These are phyloP conservation scores for Colletotrichum costaricense DNA, from an alignment of 2,329 filamentous ascomycete genomes.

Conservation along the genomic window DNA sequence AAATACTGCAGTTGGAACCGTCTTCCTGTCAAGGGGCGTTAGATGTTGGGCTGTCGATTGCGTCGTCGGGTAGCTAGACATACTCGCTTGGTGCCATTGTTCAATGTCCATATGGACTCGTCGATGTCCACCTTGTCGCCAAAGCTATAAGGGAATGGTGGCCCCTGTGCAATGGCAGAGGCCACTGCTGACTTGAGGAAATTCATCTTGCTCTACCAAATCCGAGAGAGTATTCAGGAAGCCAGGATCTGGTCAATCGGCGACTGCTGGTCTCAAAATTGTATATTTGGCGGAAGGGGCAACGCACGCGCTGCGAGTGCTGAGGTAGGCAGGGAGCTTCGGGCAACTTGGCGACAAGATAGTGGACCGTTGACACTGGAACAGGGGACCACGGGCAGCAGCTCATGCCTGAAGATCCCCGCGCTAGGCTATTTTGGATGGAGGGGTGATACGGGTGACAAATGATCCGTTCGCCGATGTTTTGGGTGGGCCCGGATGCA, in stretches of 20 bases:
- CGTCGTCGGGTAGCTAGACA: slow-evolving; percentile 38
- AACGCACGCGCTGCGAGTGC: slow-evolving; percentile 28
- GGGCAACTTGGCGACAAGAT: slow-evolving; percentile 34
- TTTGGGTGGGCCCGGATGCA: slow-evolving; percentile 6
- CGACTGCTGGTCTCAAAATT: slow-evolving; percentile 6
- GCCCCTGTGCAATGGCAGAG: slow-evolving; percentile 94
- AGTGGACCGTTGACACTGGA: slow-evolving; percentile 17
- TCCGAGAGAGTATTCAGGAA: neutral
- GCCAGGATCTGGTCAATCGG: neutral
- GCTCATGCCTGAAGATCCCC: slow-evolving; percentile 27
- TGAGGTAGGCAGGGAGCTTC: slow-evolving; percentile 9
- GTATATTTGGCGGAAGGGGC: slow-evolving; percentile 21
- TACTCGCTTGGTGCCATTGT: slow-evolving; percentile 94
- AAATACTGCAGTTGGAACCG: slow-evolving; percentile 93
- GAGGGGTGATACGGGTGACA: slow-evolving; percentile 30
- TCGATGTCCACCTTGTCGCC: slow-evolving; percentile 93
- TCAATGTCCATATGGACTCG: slow-evolving; percentile 94
- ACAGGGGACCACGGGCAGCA: slow-evolving; percentile 15
- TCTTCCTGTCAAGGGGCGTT: slow-evolving; percentile 76
- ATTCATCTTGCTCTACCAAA: slow-evolving; percentile 73
- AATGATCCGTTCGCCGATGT: slow-evolving; percentile 28
- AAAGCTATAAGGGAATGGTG: slow-evolving; percentile 91
- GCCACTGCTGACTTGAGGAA: slow-evolving; percentile 98
- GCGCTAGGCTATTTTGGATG: slow-evolving; percentile 35
- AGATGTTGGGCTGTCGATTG: neutral